Conservation (phyloP, 306 rosid species). For the Cucurbita ficifolia region DNA sequence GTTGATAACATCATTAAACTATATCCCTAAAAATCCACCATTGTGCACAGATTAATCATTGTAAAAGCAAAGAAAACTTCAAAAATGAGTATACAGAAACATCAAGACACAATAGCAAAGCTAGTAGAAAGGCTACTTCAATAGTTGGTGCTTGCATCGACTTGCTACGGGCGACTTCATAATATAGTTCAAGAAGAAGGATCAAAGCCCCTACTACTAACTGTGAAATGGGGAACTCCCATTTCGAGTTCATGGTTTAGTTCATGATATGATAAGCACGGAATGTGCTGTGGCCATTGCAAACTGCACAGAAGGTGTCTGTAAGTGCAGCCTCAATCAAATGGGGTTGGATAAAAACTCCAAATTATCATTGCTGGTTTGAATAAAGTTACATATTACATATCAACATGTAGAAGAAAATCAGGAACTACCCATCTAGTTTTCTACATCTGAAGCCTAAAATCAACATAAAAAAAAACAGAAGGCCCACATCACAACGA, state of each 20-base stretch:
- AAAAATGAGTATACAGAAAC: neutral
- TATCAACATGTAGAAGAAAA: conserved; percentile 1
- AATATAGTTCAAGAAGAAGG: neutral
- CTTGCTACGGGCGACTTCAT: neutral
- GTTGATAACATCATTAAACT: neutral
- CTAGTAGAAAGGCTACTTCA: neutral
- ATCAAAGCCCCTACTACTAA: neutral
- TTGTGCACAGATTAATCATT: neutral
- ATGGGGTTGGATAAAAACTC: neutral
- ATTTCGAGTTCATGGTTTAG: neutral
- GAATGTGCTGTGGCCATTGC: neutral
- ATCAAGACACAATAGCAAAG: neutral
- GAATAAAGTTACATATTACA: conserved; percentile 1
- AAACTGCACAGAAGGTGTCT: neutral
- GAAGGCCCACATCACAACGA: neutral
- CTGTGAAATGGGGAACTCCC: neutral
- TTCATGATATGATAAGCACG: neutral
- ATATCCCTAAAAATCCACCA: neutral
- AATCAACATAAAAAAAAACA: neutral
- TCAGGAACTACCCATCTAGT: conserved; percentile 1
- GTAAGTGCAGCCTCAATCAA: neutral
- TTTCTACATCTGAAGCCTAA: conserved; percentile 1
- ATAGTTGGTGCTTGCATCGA: neutral
- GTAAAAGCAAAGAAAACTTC: neutral
- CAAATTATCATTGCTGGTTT: conserved; percentile 5